Conservation (phyloP, 768 basidiomycete genomes). For the Favolaschia claudopus region DNA sequence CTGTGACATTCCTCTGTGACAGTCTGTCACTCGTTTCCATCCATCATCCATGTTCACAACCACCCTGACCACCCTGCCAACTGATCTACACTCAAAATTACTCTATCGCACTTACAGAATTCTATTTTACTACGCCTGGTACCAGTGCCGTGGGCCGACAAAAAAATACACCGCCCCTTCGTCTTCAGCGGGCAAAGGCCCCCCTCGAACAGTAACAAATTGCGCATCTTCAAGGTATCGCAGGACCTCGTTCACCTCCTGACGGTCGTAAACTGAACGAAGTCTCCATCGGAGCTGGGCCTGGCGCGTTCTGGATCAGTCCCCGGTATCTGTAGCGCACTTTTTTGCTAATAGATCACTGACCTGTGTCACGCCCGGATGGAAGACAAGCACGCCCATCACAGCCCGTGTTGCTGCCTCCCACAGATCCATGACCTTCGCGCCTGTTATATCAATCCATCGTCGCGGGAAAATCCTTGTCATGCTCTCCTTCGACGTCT, state of each 20-base stretch:
- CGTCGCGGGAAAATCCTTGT: conserved; percentile 68
- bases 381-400: conserved; percentile 67
- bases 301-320: conserved; percentile 43
- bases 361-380: conserved; percentile 80
- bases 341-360: too few relatives aligned
- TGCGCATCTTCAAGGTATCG: conserved; percentile 60
- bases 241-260: conserved; percentile 73
- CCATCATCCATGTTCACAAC: conserved; percentile 1
- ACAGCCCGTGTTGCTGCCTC: conserved; percentile 75
- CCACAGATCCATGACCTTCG: conserved; percentile 69
- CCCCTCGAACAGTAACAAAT: conserved; percentile 46
- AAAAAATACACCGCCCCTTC: conserved; percentile 71
- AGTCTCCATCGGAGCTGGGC: conserved; percentile 76
- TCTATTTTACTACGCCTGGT: conserved; percentile 53
- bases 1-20: too few relatives aligned
- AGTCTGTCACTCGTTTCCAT: too few relatives aligned
- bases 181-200: conserved; percentile 51
- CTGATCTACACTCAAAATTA: conserved; percentile 30
- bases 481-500: conserved; percentile 52
- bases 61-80: conserved; percentile 10
- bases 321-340: background rate
- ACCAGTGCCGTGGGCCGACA: conserved; percentile 66
- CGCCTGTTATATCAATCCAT: conserved; percentile 79
- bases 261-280: conserved; percentile 75
- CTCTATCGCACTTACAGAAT: conserved; percentile 12